Percentiles rank a stretch among this genome's conserved stretches.
Conservation (phyloP, 768 basidiomycete genomes). For the Tylopilus subfusipes region DNA sequence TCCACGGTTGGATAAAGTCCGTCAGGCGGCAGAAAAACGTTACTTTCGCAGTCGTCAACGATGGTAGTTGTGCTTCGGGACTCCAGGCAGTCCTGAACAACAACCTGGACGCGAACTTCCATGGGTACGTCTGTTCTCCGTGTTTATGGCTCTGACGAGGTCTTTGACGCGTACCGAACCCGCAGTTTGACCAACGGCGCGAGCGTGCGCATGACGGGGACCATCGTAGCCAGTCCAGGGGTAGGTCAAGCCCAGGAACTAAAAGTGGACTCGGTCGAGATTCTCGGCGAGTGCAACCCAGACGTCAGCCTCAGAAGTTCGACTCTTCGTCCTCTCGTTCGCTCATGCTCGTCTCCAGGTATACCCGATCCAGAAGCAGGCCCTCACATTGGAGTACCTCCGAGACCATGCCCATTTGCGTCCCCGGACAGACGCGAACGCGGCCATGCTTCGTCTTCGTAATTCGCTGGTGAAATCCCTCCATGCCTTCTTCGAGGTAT, state of each 20-base stretch:
- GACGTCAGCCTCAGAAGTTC: constrained; percentile 37
- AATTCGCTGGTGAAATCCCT: constrained; percentile 54
- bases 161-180: constrained; percentile 4
- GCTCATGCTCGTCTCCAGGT: constrained; percentile 39
- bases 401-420: constrained; percentile 89
- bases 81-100: constrained; percentile 74
- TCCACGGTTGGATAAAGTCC: constrained; percentile 86
- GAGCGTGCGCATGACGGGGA: constrained; percentile 49
- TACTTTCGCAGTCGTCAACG: constrained; percentile 78
- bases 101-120: constrained; percentile 12
- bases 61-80: constrained; percentile 69
- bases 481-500: constrained; percentile 69
- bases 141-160: neutral
- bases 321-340: neutral
- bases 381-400: constrained; percentile 72
- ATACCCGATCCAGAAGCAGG: constrained; percentile 92
- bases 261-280: constrained; percentile 42
- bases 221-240: constrained; percentile 45
- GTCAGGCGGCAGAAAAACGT: constrained; percentile 84
- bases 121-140: constrained; percentile 11
- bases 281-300: constrained; percentile 57
- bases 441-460: constrained; percentile 74
- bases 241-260: constrained; percentile 52
- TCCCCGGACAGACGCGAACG: constrained; percentile 66
- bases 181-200: constrained; percentile 51